Evolutionary conservation across 2,329 filamentous ascomycete genomes (phyloP).

Genomic region (Bipolaris cookei): DNA sequence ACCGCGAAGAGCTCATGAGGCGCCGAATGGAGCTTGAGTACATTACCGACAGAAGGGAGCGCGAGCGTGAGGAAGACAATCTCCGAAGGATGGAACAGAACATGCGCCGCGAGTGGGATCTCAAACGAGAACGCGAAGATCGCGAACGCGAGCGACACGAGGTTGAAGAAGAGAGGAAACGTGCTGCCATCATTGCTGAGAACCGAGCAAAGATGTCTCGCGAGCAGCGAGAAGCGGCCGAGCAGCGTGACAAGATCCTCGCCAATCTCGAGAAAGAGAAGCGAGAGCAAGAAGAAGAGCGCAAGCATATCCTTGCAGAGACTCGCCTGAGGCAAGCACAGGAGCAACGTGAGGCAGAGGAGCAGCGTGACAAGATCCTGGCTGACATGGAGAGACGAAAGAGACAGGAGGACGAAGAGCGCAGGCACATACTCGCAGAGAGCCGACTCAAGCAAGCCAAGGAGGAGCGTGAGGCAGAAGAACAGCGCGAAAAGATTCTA

Average conservation of each 20-base stretch:
- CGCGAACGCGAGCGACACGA: constrained; percentile 47
- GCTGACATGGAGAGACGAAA: constrained; percentile 50
- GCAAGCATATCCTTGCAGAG: constrained; percentile 41
- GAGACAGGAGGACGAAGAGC: constrained; percentile 41
- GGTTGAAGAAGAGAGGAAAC: constrained; percentile 50
- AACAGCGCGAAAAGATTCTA: constrained; percentile 30
- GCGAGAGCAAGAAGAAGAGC: constrained; percentile 36
- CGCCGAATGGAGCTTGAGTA: constrained; percentile 46
- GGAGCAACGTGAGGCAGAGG: constrained; percentile 36
- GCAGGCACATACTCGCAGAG: constrained; percentile 39
- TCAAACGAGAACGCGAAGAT: constrained; percentile 40
- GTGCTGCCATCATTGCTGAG: constrained; percentile 47
- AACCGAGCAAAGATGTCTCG: constrained; percentile 47
- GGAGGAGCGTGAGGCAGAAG: constrained; percentile 17
- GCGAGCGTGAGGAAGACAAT: constrained; percentile 37
- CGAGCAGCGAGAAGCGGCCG: constrained; percentile 28
- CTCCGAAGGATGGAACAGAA: constrained; percentile 39
- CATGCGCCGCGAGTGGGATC: constrained; percentile 41
- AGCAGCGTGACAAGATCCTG: constrained; percentile 34
- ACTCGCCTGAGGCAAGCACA: constrained; percentile 35
- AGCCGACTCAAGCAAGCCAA: constrained; percentile 24
- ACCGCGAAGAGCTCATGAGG: constrained; percentile 48
- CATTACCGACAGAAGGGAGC: constrained; percentile 44
- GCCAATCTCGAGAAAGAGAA: constrained; percentile 38
- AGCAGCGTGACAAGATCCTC: constrained; percentile 35